Evolutionary conservation across 139 green algal species (phyloP), one percentile per base, ranked within the genome.

Genomic region (Nannochloris sp.): DNA sequence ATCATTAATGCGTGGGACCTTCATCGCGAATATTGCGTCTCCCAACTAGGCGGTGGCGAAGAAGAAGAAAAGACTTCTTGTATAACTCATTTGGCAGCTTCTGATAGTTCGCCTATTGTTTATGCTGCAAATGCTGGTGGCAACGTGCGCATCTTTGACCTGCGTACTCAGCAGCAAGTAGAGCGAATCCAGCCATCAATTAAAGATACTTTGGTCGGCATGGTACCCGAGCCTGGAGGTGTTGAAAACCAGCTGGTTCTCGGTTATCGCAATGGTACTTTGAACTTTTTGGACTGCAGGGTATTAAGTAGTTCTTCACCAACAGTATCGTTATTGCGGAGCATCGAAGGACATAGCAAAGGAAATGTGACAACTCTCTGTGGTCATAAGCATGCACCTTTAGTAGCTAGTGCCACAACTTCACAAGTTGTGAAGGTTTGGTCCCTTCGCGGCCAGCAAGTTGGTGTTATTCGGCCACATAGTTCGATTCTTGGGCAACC

Each of bases 241-340:
- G 46, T 59, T 8, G 37, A 27, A 13, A 51, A 80, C 44, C 75
- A 87, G 47, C 32, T 89, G 19, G 67, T 88, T 6, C 75, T 85
- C 4, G 85, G 71, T 8, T 76, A 76, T 7, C 63, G 60, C 8
- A 25, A 15, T 8, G 91, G 89, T 4, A 73, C 88, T 42, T 72
- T 97, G 42, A 71, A 72, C 19, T 91, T 93, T 67, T 61, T 92
- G 15, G 90, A 96, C 73, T 70, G 88, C 56, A 76, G 90, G 6
- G 79, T 80, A 71, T 15, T 73, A 47, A 15, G 15, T 31, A 35
- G n/a, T 23, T 30, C 19, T 35, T 34, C 32, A 15, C 4, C 53
- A 27, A 51, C 10, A 6, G 19, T 57, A 7, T 45, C 33, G 6
- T 31, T 4, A 45, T 14, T n/a, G 19, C n/a, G 30, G 7, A 9